Percentiles rank a stretch among this genome's conserved stretches.
These are phyloP conservation scores for Blastobotrys terrestris DNA, from an alignment of 805 yeast genomes.

Conservation along the genomic window DNA sequence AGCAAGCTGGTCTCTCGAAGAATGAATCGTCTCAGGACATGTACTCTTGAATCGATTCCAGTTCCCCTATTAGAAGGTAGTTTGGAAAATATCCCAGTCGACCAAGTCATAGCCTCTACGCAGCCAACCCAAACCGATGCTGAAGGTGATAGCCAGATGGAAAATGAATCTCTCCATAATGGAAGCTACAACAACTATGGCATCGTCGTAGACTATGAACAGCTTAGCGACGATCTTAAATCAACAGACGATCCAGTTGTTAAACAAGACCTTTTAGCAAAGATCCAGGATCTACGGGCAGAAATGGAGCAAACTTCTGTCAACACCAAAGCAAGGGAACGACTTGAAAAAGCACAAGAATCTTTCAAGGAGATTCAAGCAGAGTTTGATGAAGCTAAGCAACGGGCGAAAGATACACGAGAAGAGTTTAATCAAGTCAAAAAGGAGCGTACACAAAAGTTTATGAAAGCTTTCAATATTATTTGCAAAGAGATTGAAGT, in stretches of 20 bases:
- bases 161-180: constrained; percentile 35
- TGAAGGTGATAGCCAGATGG: constrained; percentile 25
- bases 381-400: constrained; percentile 58
- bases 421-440: constrained; percentile 56
- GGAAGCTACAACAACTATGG: constrained; percentile 28
- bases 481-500: constrained; percentile 65
- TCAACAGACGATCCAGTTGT: constrained; percentile 16
- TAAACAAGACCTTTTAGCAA: constrained; percentile 21
- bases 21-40: constrained; percentile 58
- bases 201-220: constrained; percentile 19
- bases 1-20: constrained; percentile 34
- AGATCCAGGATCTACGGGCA: constrained; percentile 23
- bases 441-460: constrained; percentile 50
- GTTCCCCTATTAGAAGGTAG: constrained; percentile 60
- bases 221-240: constrained; percentile 35
- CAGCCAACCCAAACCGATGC: constrained; percentile 12
- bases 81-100: constrained; percentile 56
- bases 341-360: constrained; percentile 61
- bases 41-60: constrained; percentile 64
- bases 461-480: constrained; percentile 70
- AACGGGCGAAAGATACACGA: constrained; percentile 48
- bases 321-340: constrained; percentile 72
- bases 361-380: constrained; percentile 55
- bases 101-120: constrained; percentile 31
- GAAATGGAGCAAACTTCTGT: constrained; percentile 52